A percentile compares a stretch with the other conserved stretches of the same genome.
phyloP scores from a whole-genome alignment of 495 filamentous ascomycete genomes.

The Lasiosphaeris hirsuta region DNA sequence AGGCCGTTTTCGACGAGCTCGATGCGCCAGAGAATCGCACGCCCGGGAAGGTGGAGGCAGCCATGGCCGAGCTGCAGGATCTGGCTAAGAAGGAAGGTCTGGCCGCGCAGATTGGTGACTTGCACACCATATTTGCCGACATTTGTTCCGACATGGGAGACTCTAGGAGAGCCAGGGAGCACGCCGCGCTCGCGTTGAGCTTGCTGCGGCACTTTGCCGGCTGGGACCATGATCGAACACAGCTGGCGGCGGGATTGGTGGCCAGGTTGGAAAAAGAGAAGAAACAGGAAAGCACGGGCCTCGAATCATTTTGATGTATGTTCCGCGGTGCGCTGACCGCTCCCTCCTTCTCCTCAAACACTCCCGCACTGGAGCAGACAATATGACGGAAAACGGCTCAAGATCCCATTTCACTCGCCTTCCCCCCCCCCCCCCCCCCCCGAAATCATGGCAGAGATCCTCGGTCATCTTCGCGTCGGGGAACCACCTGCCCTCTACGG shows the following conservation, averaged over 20 bases:
- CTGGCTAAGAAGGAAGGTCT: constrained; percentile 25
- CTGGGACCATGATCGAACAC: constrained; percentile 25
- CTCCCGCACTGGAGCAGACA: too few species aligned
- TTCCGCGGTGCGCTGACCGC: too few species aligned
- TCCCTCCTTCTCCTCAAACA: too few species aligned
- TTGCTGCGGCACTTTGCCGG: constrained; percentile 26
- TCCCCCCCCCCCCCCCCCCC: too few species aligned
- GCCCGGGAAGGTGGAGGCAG: constrained; percentile 10
- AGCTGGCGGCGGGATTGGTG: constrained; percentile 13
- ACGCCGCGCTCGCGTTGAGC: constrained; percentile 16
- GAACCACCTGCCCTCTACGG: too few species aligned
- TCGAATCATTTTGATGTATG: too few species aligned
- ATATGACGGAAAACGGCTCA: too few species aligned
- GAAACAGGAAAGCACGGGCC: too few species aligned
- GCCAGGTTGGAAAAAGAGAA: constrained; percentile 6
- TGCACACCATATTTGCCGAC: constrained; percentile 24
- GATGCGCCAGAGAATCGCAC: constrained; percentile 17
- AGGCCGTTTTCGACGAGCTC: constrained; percentile 21
- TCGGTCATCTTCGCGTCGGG: too few species aligned
- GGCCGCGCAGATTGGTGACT: constrained; percentile 27
- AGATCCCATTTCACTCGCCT: too few species aligned
- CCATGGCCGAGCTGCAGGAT: constrained; percentile 20
- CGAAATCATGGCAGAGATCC: too few species aligned
- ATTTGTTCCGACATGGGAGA: constrained; percentile 20
- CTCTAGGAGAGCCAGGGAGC: constrained; percentile 12